A percentile compares a stretch with the other conserved stretches of the same genome.
Evolutionary conservation across 768 basidiomycete species (phyloP).

Genomic region (Pulveroboletus sp.): DNA sequence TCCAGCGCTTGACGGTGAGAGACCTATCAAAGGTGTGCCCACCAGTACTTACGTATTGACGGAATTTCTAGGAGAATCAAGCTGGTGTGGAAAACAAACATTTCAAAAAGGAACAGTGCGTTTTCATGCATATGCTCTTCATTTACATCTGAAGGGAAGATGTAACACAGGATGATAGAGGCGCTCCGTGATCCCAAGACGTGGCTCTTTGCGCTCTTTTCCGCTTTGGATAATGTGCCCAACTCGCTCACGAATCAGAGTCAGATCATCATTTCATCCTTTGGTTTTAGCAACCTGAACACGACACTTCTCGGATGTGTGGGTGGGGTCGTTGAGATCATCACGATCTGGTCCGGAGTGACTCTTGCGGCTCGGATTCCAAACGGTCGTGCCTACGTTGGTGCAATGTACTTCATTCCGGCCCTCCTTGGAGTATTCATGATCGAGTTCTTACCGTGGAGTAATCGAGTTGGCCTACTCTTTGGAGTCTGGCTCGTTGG

Average conservation of each 20-base stretch:
- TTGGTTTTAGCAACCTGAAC: slow-evolving; percentile 60
- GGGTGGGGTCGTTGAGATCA: slow-evolving; percentile 59
- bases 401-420: slow-evolving; percentile 57
- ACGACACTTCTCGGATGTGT: slow-evolving; percentile 70
- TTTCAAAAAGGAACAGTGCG: slow-evolving; percentile 77
- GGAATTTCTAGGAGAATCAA: slow-evolving; percentile 53
- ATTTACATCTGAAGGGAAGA: background rate
- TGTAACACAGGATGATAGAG: slow-evolving; percentile 52
- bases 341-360: slow-evolving; percentile 66
- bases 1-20: slow-evolving; percentile 57
- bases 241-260: slow-evolving; percentile 65
- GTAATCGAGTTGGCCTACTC: slow-evolving; percentile 59
- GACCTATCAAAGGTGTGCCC: background rate
- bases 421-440: slow-evolving; percentile 59
- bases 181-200: slow-evolving; percentile 66
- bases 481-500: slow-evolving; percentile 39
- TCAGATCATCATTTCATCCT: slow-evolving; percentile 58
- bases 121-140: slow-evolving; percentile 2
- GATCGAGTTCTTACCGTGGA: slow-evolving; percentile 61
- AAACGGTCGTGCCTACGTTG: slow-evolving; percentile 61
- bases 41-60: background rate
- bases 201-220: slow-evolving; percentile 71
- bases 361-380: slow-evolving; percentile 49
- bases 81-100: slow-evolving; percentile 79
- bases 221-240: slow-evolving; percentile 56